A percentile compares a stretch with the other conserved stretches of the same genome.
Conservation (phyloP, 2,329 filamentous ascomycete genomes). For the Penicillium sumatraense region DNA sequence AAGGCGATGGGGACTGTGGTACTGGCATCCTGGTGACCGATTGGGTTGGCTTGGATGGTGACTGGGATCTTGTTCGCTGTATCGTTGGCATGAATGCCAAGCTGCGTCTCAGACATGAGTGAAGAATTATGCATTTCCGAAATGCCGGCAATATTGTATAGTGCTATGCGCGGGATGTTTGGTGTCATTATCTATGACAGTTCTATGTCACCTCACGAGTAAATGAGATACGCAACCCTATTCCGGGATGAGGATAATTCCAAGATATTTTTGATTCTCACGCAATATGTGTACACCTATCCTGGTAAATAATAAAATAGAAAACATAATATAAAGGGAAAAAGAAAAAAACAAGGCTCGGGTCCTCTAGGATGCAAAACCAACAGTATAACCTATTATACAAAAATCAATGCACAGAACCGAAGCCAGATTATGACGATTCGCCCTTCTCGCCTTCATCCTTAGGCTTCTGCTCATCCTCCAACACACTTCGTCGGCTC, state of each 20-base stretch:
- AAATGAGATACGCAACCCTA: conserved; percentile 2
- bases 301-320: conserved; percentile 7
- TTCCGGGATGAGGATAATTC: conserved; percentile 2
- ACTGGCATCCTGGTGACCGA: conserved; percentile 92
- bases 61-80: conserved; percentile 88
- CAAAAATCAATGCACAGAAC: conserved; percentile 29
- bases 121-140: not conserved
- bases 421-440: conserved; percentile 27
- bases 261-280: conserved; percentile 18
- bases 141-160: not conserved
- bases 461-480: conserved; percentile 64
- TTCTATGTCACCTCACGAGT: not conserved
- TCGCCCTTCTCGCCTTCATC: conserved; percentile 41
- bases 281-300: conserved; percentile 29
- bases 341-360: conserved; percentile 13
- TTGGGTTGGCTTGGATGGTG: conserved; percentile 83
- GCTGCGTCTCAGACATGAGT: conserved; percentile 44
- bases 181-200: not conserved
- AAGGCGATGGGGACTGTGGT: conserved; percentile 68
- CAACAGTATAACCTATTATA: conserved; percentile 42
- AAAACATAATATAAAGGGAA: conserved; percentile 6
- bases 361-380: conserved; percentile 24
- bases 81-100: conserved; percentile 90
- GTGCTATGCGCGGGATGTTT: not conserved
- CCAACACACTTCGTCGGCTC: conserved; percentile 76